Evolutionary conservation across 805 yeast species (phyloP), one percentile per base, ranked within the genome.

Genomic region (Citeromyces matritensis): DNA sequence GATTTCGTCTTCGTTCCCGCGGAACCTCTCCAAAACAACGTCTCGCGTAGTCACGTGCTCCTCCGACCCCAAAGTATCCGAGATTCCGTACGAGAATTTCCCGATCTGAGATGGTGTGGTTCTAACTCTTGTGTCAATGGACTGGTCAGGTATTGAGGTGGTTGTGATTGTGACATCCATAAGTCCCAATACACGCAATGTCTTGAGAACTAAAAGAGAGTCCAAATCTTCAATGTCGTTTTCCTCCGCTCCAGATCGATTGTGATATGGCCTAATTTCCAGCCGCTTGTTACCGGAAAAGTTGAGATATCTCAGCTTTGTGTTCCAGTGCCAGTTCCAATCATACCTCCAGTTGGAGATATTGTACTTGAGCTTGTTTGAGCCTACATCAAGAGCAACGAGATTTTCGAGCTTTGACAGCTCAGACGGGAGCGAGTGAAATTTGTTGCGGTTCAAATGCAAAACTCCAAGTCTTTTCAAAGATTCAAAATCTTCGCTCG

Each of bases 141-240:
- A 63, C 51, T 86, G 95, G 52, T 88, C 97, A 6, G 96, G 97
- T 6, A 86, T 80, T 9, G 78, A 65, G 10, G 85, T 76, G 0
- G 94, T 79, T 1, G 94, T 84, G 38, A 88, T 65, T 1, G 98
- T 91, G 15, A 91, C 94, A 59, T 91, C 99, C 77, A 91, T 84
- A 38, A 91, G 61, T 0, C 97, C 96, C 31, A 91, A 58, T 8
- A 81, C 69, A 38, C 66, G 69, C 38, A 91, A 54, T 26, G 80
- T 63, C 32, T 78, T 74, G 46, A 91, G 57, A 2, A 63, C 69
- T 26, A 64, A 45, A 33, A 70, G 65, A 37, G 74, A 70, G 37
- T 85, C 86, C 44, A 86, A 69, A 37, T 77, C 81, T 37, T 74
- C 73, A 15, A 15, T 19, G 29, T 55, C 37, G 32, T 54, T 55